These are phyloP conservation scores for Talaromyces rugulosus DNA, from an alignment of 2,329 filamentous ascomycete species.

Conservation along the genomic window DNA sequence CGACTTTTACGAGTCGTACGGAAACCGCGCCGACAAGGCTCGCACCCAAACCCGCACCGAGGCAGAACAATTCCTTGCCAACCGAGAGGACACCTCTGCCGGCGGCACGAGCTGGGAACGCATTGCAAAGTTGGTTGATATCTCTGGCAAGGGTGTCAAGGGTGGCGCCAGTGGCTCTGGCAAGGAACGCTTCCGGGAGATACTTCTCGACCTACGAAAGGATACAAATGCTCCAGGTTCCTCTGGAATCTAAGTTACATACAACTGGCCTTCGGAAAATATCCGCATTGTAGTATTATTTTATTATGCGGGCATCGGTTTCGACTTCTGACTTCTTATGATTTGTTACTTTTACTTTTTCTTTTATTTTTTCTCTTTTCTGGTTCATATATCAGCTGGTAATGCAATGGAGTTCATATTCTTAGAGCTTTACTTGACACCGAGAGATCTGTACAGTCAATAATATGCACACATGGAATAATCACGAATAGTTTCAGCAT, in stretches of 20 bases:
- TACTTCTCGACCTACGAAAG: constrained; percentile 82
- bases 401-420: constrained; percentile 18
- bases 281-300: neutral
- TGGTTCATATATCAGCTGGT: constrained; percentile 15
- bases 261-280: neutral
- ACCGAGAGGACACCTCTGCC: constrained; percentile 84
- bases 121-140: constrained; percentile 94
- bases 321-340: constrained; percentile 9
- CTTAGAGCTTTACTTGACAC: constrained; percentile 7
- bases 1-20: constrained; percentile 99
- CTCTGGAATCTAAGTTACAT: constrained; percentile 38
- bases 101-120: constrained; percentile 98
- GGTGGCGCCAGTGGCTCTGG: constrained; percentile 85
- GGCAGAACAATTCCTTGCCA: constrained; percentile 85
- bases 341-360: constrained; percentile 7
- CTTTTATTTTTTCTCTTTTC: constrained; percentile 14
- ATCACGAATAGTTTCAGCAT: neutral
- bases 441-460: neutral
- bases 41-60: constrained; percentile 85
- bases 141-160: constrained; percentile 86
- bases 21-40: constrained; percentile 93
- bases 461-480: neutral
- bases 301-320: constrained; percentile 3
- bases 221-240: constrained; percentile 77
- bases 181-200: constrained; percentile 92